Evolutionary conservation across 352 stramenopile genomes (phyloP), one percentile per base, ranked within the genome.

Genomic region (Globisporangium recalcitrans): DNA sequence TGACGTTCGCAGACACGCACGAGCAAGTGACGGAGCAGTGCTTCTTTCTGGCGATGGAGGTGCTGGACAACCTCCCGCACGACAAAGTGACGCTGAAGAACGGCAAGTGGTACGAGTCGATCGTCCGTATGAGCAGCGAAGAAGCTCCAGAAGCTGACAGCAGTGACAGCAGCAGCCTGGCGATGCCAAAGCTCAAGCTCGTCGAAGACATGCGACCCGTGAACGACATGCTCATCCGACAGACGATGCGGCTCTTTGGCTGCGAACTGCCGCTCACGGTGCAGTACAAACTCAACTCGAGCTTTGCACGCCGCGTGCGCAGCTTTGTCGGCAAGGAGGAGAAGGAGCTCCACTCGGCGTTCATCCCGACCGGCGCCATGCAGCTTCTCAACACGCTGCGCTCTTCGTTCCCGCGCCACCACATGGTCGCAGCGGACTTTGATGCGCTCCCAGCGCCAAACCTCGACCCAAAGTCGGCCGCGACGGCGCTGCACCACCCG

Each of bases 21-120:
- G 62, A 71, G 21, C 60, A 68, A 3, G 66, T 88, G 14, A 80
- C 70, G 47, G 68, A 77, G 13, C 67, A 72, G 62, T 94, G 85
- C 65, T 91, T 91, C 57, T 89, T 96, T 46, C 31, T 96, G 21
- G 87, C 84, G 1, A 86, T 97, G 60, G 90, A 97, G 57, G 87
- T 97, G 56, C 76, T 97, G 8, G 90, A 97, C 72, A 97, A 97
- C 66, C 63, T 97, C 32, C 90, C 88, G 38, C 90, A 97, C 61
- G 90, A 97, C 77, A 97, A 97, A 67, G 82, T 97, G 13, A 61
- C 67, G 34, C 66, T 91, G n/a, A 60, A 73, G n/a, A 76, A 80
- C 47, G 82, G 82, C 69, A 85, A 90, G 64, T 94, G 85, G 85
- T 79, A 72, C 66, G 82, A 94, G 65, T 89, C 82, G 6, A 55